These are phyloP conservation scores for Cyclostephanos invisitatus DNA, from an alignment of 108 stramenopile genomes.

Conservation along the genomic window DNA sequence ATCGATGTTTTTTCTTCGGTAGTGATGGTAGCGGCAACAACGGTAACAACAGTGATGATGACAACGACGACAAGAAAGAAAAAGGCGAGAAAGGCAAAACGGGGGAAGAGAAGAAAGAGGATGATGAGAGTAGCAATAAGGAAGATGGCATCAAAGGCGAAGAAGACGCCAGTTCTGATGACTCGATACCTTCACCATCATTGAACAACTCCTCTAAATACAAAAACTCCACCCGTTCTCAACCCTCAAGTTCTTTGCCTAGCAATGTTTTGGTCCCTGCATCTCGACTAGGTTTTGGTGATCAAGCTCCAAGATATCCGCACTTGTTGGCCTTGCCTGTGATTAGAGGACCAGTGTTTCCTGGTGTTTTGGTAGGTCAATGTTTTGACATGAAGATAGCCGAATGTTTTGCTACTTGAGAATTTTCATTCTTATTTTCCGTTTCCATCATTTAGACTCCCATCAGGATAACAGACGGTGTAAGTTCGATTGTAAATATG, in stretches of 20 bases:
- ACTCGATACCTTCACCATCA: constrained; percentile 26
- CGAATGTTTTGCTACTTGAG: neutral
- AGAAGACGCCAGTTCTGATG: neutral
- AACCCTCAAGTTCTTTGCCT: neutral
- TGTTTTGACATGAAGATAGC: neutral
- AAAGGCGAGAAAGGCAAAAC: constrained; percentile 26
- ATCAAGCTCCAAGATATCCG: constrained; percentile 81
- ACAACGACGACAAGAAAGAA: constrained; percentile 23
- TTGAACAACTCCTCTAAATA: constrained; percentile 45
- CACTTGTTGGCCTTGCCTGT: constrained; percentile 83
- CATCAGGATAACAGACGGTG: constrained; percentile 73
- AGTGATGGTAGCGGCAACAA: constrained; percentile 40
- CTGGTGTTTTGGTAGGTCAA: constrained; percentile 56
- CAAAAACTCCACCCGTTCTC: constrained; percentile 23
- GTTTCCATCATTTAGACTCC: constrained; percentile 33
- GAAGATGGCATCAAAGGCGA: constrained; percentile 17
- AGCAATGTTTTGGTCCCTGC: constrained; percentile 42
- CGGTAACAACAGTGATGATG: constrained; percentile 35
- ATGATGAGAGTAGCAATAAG: constrained; percentile 25
- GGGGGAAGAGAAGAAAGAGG: constrained; percentile 19
- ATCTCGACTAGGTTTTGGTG: constrained; percentile 63
- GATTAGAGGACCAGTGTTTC: constrained; percentile 75
- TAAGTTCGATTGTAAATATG: constrained; percentile 6
- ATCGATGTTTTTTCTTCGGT: constrained; percentile 47
- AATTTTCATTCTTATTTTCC: neutral